Base-by-base conservation (phyloP, 1,284 basidiomycete genomes). In the Trichosporon ovoides region DNA sequence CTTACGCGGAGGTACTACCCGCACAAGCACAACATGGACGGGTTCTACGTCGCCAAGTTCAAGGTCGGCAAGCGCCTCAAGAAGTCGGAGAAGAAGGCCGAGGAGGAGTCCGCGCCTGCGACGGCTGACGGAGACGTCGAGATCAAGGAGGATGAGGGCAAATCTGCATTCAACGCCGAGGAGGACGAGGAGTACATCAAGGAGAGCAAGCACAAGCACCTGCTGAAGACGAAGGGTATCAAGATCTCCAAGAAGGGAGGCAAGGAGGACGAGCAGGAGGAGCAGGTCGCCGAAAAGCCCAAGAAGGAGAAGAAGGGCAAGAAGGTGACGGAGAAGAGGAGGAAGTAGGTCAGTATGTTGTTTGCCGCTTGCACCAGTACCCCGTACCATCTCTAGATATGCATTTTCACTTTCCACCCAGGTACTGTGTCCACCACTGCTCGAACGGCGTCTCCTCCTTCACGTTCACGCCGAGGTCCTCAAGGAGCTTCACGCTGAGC, bases 31-130 rank as follows among this genome's bases (percentile, higher is more conserved):
- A 78, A 78, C 67, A 77, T 98, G 89, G 96, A 99, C 77, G 96
- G 96, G 2, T 99, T 99, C 83, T 99, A 86, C 77, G 93, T 98
- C 56, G 94, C 95, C 65, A 98, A 98, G 79, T 90, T 99, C 82
- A 96, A 92, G 78, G 87, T 98, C 22, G 87, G 86, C 73, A 88
- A 85, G 77, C 83, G 86, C 60, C 74, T 78, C 53, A 93, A 90
- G 79, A 72, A 70, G 52, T 71, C 69, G 20, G 77, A 76, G 19
- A 74, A 71, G n/a, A 77, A 72, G 38, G 75, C 73, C 18, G 80
- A 78, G 24, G 73, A 66, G 33, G 57, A 66, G 35, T 56, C 54
- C 48, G 18, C 77, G 58, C 65, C 73, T 53, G 70, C 67, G n/a
- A n/a, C n/a, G 22, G 74, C 66, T 22, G 53, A 52, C 36, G 58